phyloP scores from a whole-genome alignment of 208 protist species.

The Ichthyophonus hoferi region DNA sequence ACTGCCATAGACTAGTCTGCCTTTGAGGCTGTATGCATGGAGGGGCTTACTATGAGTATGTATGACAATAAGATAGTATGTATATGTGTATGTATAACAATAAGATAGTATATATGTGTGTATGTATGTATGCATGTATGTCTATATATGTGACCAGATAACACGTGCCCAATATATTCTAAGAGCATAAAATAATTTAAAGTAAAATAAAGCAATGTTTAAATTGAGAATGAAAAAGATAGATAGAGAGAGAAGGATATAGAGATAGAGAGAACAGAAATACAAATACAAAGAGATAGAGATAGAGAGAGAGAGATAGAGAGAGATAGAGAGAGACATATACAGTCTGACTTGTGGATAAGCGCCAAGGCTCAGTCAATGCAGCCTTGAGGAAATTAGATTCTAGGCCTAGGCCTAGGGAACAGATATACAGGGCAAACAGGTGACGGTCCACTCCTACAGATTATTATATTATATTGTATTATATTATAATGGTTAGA shows the following conservation, averaged over 20 bases:
- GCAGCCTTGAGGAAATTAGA: conserved; percentile 50
- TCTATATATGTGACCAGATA: too few species aligned
- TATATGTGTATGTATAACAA: too few species aligned
- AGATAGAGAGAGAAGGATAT: neutral
- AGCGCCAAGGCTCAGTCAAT: conserved; percentile 69
- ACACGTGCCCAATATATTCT: too few species aligned
- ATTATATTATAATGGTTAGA: too few species aligned
- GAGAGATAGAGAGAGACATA: neutral
- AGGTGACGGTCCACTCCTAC: conserved; percentile 81
- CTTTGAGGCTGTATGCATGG: conserved; percentile 62
- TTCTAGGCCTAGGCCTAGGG: conserved; percentile 10
- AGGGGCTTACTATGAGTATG: too few species aligned
- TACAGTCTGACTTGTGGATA: conserved; percentile 59
- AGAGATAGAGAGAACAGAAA: neutral
- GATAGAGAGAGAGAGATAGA: neutral
- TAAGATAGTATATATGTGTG: too few species aligned
- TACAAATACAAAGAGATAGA: neutral
- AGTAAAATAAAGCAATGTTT: neutral
- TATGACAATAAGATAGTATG: too few species aligned
- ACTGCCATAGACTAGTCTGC: conserved; percentile 53
- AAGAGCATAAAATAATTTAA: too few species aligned
- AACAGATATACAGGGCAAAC: conserved; percentile 70
- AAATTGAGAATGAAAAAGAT: neutral
- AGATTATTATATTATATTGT: too few species aligned
- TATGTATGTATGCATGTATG: too few species aligned